Base-by-base conservation (phyloP, 164 flowering plant species). In the Echeveria elegans region DNA sequence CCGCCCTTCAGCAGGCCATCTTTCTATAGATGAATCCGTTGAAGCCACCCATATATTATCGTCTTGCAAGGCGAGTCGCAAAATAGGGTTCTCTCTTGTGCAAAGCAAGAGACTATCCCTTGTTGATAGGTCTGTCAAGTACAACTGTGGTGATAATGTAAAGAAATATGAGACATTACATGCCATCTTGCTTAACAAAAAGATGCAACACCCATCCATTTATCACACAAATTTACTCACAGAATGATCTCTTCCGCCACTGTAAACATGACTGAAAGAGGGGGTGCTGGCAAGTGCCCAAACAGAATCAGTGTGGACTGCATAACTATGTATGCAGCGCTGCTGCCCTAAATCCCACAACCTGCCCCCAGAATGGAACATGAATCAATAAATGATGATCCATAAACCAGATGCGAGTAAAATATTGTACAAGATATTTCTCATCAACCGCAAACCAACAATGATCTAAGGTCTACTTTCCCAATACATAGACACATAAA, bases 321-420 rank as follows among this genome's bases (percentile, higher is more conserved):
- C 96, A 87, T 94, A 94, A 9, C 97, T 86, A 77, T 94, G 99
- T 61, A 94, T 76, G 65, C 99, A 94, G 15, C 97, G 87, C 73
- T 94, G 99, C 78, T 91, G 96, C 72, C 96, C 95, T 71, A 94
- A 96, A 81, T 94, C 99, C 99, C 99, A 91, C 48, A 94, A 79
- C 64, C 99, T 94, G 74, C 11, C 64, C 19, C 53, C 1, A 43
- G 18, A 43, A 43, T 43, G 47, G 47, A 43, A 43, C 47, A 0
- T 43, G 15, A 16, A 43, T 43, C 47, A 43, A 41, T 1, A 38
- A 0, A 38, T 8, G 41, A 4, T 38, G 12, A 8, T 38, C 38
- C 6, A 36, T 10, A 36, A 36, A 36, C 9, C n/a, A n/a, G n/a
- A n/a, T n/a, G n/a, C n/a, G n/a, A n/a, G n/a, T n/a, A 34, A 34